Base-by-base conservation (phyloP, 805 yeast genomes). In the Pichia occidentalis region DNA sequence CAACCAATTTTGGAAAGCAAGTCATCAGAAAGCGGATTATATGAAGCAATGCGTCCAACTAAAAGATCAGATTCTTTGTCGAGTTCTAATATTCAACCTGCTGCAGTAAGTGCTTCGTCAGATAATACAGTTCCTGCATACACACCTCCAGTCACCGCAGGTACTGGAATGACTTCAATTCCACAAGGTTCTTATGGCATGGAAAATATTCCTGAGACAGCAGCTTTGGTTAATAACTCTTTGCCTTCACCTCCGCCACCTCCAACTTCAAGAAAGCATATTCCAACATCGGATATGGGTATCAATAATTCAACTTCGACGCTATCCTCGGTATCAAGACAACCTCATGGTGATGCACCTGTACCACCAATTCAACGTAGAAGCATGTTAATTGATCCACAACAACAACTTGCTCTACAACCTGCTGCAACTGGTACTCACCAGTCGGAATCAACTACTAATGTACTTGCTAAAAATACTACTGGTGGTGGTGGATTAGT, bases 361-460 rank as follows among this genome's bases (percentile, higher is more conserved):
- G 52, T 51, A 19, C 60, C 64, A 9, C 61, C 65, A 7, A 57
- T 48, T 27, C 54, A 54, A 24, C 63, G 63, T 37, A 55, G 53
- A 27, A 48, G 56, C 26, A 29, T 49, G 9, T 17, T 47, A n/a
- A 14, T 35, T 11, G 50, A 48, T 10, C 37, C 36, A 14, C 28
- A 37, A 2, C 36, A 24, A n/a, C 20, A 4, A n/a, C 30, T 11
- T 21, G 34, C 47, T n/a, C 36, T 46, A 7, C 46, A 42, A 20
- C 46, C 56, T 17, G 43, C 52, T 2, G 42, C 42, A 29, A 44
- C 49, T 11, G 47, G 52, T 13, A 35, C 50, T 4, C 29, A 29
- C 9, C 64, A 64, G 37, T 65, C 73, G 18, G 75, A 70, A 42
- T 44, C 48, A 10, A 67, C 75, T 16, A 72, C 73, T 5, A 61